A percentile compares a stretch with the other conserved stretches of the same genome.
phyloP scores from a whole-genome alignment of 108 stramenopile genomes.

The Pseudonitzschia multiseries region DNA sequence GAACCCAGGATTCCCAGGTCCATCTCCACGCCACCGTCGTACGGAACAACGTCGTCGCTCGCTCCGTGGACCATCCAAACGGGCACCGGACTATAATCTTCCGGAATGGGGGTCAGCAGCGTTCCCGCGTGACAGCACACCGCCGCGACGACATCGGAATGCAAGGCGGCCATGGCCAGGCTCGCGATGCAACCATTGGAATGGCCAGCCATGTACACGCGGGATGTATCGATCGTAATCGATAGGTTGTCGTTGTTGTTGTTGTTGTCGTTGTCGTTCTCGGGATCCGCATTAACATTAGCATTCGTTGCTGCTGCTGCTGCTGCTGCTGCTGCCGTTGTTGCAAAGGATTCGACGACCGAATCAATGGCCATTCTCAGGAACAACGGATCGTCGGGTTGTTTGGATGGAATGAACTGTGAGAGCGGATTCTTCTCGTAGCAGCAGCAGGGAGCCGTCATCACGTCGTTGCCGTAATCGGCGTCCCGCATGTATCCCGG shows the following conservation, averaged over 20 bases:
- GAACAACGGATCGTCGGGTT: slow-evolving; percentile 4
- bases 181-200: slow-evolving; percentile 36
- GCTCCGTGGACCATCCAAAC: slow-evolving; percentile 23
- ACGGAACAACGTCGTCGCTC: slow-evolving; percentile 18
- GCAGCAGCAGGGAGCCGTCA: slow-evolving; percentile 24
- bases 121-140: slow-evolving; percentile 36
- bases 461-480: not conserved
- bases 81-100: slow-evolving; percentile 18
- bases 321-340: too few relatives aligned
- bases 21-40: not conserved
- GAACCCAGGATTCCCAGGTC: not conserved
- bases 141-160: slow-evolving; percentile 35
- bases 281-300: too few relatives aligned
- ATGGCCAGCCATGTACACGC: slow-evolving; percentile 44
- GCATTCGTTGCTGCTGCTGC: too few relatives aligned
- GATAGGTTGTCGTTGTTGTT: too few relatives aligned
- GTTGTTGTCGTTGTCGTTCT: not conserved
- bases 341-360: too few relatives aligned
- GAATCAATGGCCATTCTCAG: too few relatives aligned
- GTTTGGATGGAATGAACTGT: not conserved
- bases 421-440: not conserved
- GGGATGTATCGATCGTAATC: slow-evolving; percentile 22
- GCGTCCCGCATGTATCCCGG: not conserved
- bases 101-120: slow-evolving; percentile 8
- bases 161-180: slow-evolving; percentile 25